Evolutionary conservation across 2,329 filamentous ascomycete species (phyloP), one percentile per base, ranked within the genome.

Genomic region (Fusarium pseudoanthophilum): DNA sequence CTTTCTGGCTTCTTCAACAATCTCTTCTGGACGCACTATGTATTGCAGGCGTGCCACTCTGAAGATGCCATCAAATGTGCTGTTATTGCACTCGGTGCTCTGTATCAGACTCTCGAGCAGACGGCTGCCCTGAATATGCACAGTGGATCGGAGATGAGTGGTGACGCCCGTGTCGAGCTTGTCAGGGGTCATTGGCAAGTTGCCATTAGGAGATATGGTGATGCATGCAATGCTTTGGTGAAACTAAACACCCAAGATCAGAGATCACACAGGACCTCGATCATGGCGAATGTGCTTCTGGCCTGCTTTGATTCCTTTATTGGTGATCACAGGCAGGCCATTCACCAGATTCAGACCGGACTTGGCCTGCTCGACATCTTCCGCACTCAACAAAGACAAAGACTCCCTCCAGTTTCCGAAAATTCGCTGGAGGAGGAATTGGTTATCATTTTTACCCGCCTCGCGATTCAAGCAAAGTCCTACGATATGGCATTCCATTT

Each of bases 401-500:
- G 60, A 59, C 46, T 61, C 14, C 64, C 69, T 24, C 45, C 84
- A 52, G 52, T 60, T 48, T 60, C 69, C 20, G 85, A 85, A 59
- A 86, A 87, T 61, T 83, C 86, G 1, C 84, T 89, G 11, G 88
- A 90, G 70, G 85, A 88, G 57, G 90, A 91, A 75, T 83, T 92
- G 32, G 84, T 89, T 11, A 87, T 89, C 56, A 91, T 91, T 83
- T 91, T 91, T 74, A 90, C 87, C 4, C 86, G 90, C 9, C 83
- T 91, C 5, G 89, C 89, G 5, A 90, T 91, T 48, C 90, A 91
- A 78, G 90, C 90, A 48, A 92, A 91, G 77, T 91, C 89, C 1
- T 92, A 92, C 77, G 90, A 91, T 75, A 89, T 91, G 88, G 90
- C 90, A 37, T 92, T 91, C 76, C 90, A 92, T 78, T 91, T 91